These are phyloP conservation scores for Eucalyptus grandis DNA, from an alignment of 345 rosid genomes.

Conservation along the genomic window DNA sequence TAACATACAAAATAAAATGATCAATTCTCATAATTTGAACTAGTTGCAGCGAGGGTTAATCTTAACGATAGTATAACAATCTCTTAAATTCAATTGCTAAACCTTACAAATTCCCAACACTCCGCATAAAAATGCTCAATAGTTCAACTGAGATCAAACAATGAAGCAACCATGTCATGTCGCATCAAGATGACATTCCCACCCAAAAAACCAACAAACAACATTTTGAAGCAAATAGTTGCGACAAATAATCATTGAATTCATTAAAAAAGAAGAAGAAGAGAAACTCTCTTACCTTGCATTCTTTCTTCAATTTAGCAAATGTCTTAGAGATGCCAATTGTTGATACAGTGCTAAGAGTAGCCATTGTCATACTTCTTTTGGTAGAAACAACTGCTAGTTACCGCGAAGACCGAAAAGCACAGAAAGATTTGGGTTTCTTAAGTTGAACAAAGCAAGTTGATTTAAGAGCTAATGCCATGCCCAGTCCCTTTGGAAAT, in stretches of 20 bases:
- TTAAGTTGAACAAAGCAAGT: neutral
- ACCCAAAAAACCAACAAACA: neutral
- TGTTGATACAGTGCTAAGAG: neutral
- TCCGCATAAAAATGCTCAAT: neutral
- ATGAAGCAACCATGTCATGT: neutral
- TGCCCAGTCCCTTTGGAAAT: neutral
- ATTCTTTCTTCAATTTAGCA: neutral
- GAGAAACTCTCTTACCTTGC: neutral
- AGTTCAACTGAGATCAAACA: neutral
- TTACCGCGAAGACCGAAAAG: neutral
- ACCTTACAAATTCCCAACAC: neutral
- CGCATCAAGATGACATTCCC: neutral
- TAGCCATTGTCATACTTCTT: neutral
- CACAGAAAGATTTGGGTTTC: neutral
- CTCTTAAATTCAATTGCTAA: neutral
- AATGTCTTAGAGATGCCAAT: neutral
- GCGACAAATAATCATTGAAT: neutral
- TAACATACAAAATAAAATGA: neutral
- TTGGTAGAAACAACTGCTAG: neutral
- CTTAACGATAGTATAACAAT: neutral
- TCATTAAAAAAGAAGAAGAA: rapidly evolving
- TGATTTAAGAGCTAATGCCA: neutral
- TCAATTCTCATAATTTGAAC: neutral
- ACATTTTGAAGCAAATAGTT: neutral
- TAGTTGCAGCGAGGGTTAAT: neutral